Conservation (phyloP, 148 eudicot genomes). For the Amaranthus hypochondriacus region DNA sequence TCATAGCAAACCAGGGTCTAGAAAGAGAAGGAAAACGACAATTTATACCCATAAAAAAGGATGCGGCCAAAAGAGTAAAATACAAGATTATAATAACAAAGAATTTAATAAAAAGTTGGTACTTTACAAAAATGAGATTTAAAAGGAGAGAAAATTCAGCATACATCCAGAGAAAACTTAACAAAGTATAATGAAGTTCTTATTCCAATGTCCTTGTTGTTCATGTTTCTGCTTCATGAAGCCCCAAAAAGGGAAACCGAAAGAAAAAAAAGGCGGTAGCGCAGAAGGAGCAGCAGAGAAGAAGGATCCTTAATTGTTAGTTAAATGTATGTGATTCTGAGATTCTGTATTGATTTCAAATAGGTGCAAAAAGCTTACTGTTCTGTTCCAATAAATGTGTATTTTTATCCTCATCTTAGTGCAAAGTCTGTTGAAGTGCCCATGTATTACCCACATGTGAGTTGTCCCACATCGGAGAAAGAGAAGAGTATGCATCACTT, state of each 20-base stretch:
- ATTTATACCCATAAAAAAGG: too few species aligned
- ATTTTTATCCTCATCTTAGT: neutral
- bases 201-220: constrained; percentile 52
- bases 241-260: constrained; percentile 42
- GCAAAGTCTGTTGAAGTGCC: too few species aligned
- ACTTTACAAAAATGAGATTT: neutral
- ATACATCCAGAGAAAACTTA: neutral
- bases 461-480: too few species aligned
- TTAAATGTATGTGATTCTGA: neutral
- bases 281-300: constrained; percentile 19
- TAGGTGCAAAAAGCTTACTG: constrained; percentile 3
- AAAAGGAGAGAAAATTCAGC: neutral
- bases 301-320: constrained; percentile 1
- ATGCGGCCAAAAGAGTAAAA: too few species aligned
- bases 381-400: neutral
- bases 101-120: constrained; percentile 1
- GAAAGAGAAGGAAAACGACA: too few species aligned
- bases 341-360: neutral
- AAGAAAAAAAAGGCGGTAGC: constrained; percentile 28
- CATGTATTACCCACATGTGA: too few species aligned
- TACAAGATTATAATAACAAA: constrained; percentile 23
- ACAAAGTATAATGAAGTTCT: constrained; percentile 40
- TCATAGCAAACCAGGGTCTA: too few species aligned
- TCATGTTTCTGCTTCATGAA: constrained; percentile 55
- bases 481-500: too few species aligned